A percentile compares a stretch with the other conserved stretches of the same genome.
Conservation (phyloP, 148 eudicot species). For the Pharnaceum exiguum region DNA sequence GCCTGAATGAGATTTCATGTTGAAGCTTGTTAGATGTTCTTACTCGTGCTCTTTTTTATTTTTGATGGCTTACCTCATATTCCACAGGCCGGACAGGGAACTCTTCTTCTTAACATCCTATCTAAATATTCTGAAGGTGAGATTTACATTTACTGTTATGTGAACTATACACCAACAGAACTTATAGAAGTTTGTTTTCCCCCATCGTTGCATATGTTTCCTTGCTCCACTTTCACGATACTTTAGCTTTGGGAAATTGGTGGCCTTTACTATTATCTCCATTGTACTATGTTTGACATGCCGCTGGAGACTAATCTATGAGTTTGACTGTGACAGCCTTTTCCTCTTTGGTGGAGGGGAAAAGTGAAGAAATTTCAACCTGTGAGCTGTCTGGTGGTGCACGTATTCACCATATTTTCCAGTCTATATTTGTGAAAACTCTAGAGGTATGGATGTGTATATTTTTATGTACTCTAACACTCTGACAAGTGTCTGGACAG, state of each 20-base stretch:
- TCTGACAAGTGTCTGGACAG: neutral
- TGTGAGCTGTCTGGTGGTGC: slow-evolving; percentile 97
- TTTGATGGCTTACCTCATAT: slow-evolving; percentile 11
- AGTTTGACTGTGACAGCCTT: slow-evolving; percentile 56
- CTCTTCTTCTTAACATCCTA: slow-evolving; percentile 81
- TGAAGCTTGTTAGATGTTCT: too few relatives aligned
- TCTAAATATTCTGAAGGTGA: slow-evolving; percentile 85
- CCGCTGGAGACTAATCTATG: neutral
- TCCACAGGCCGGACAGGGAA: slow-evolving; percentile 82
- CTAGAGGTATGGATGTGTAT: slow-evolving; percentile 57
- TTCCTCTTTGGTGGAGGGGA: slow-evolving; percentile 92
- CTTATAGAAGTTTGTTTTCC: neutral
- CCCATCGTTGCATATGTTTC: neutral
- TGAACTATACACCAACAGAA: neutral
- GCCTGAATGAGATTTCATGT: too few relatives aligned
- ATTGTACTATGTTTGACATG: neutral
- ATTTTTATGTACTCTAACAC: neutral
- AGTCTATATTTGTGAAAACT: slow-evolving; percentile 81
- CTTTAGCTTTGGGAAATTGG: slow-evolving; percentile 2
- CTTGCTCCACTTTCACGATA: neutral
- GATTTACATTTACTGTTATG: neutral
- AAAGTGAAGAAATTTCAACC: slow-evolving; percentile 89
- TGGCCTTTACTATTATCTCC: neutral
- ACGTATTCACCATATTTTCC: slow-evolving; percentile 88
- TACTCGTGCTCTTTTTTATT: neutral